phyloP scores from a whole-genome alignment of 768 basidiomycete genomes.

The Mycena albidolilacea region DNA sequence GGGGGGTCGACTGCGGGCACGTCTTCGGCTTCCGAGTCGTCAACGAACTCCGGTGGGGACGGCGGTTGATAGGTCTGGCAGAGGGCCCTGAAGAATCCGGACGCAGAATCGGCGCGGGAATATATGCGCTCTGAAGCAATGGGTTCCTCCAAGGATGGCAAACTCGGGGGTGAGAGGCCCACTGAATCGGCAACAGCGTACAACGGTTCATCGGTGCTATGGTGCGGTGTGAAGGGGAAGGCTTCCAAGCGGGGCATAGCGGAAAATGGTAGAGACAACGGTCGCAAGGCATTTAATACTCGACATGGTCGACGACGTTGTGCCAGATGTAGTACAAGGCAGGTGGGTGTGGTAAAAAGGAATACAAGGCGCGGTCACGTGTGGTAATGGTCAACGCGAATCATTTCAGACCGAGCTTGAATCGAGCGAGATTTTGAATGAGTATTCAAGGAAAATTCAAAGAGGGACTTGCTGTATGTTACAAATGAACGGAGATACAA shows the following conservation, averaged over 20 bases:
- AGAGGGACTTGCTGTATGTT: conserved; percentile 3
- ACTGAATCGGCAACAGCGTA: conserved; percentile 13
- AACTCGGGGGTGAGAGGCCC: background rate
- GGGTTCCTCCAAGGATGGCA: background rate
- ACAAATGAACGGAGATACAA: conserved; percentile 36
- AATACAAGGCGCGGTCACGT: conserved; percentile 14
- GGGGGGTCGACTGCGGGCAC: background rate
- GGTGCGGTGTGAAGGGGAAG: conserved; percentile 20
- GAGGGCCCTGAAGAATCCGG: conserved; percentile 29
- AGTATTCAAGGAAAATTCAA: background rate
- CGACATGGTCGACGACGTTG: conserved; percentile 22
- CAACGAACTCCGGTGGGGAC: background rate
- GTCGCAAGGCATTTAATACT: conserved; percentile 16
- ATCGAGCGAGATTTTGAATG: background rate
- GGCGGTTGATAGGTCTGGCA: conserved; percentile 25
- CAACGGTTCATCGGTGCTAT: conserved; percentile 18
- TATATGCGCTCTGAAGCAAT: conserved; percentile 20
- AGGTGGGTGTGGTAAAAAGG: background rate
- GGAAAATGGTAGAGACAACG: background rate
- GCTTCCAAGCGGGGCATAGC: conserved; percentile 12
- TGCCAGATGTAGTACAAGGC: conserved; percentile 31
- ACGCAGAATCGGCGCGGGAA: conserved; percentile 14
- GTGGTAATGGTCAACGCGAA: background rate
- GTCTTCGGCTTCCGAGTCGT: background rate
- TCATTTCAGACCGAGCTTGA: background rate